Evolutionary conservation across 768 basidiomycete species (phyloP).

Genomic region (Tubosaeta brunneosetosa): DNA sequence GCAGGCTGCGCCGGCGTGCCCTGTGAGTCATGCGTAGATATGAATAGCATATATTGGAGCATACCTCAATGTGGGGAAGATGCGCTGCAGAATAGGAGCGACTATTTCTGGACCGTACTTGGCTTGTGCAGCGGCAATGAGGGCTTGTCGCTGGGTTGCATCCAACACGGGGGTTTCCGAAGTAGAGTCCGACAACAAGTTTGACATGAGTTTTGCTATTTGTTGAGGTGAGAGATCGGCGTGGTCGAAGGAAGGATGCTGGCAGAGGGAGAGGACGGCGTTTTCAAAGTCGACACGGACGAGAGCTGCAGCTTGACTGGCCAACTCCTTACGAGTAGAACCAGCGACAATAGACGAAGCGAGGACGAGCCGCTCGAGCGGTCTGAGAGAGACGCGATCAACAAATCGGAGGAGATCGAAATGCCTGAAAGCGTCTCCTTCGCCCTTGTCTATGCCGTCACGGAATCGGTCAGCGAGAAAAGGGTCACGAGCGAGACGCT

Average conservation of each 20-base stretch:
- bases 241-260: conserved; percentile 78
- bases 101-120: conserved; percentile 79
- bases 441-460: conserved; percentile 84
- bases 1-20: conserved; percentile 43
- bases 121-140: conserved; percentile 68
- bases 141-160: conserved; percentile 64
- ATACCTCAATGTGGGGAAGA: conserved; percentile 73
- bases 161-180: conserved; percentile 69
- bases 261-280: conserved; percentile 68
- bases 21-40: conserved; percentile 12
- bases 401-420: conserved; percentile 82
- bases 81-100: conserved; percentile 66
- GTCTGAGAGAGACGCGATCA: conserved; percentile 74
- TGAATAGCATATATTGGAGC: conserved; percentile 18
- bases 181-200: conserved; percentile 69
- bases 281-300: conserved; percentile 78
- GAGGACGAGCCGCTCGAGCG: conserved; percentile 75
- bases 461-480: conserved; percentile 87
- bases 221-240: conserved; percentile 72
- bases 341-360: conserved; percentile 69
- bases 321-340: conserved; percentile 55
- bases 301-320: conserved; percentile 55
- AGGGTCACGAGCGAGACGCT: conserved; percentile 86
- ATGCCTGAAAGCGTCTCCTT: conserved; percentile 76
- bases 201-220: conserved; percentile 73